phyloP scores from a whole-genome alignment of 23 red algal species.

The Gracilaria vermiculophylla region DNA sequence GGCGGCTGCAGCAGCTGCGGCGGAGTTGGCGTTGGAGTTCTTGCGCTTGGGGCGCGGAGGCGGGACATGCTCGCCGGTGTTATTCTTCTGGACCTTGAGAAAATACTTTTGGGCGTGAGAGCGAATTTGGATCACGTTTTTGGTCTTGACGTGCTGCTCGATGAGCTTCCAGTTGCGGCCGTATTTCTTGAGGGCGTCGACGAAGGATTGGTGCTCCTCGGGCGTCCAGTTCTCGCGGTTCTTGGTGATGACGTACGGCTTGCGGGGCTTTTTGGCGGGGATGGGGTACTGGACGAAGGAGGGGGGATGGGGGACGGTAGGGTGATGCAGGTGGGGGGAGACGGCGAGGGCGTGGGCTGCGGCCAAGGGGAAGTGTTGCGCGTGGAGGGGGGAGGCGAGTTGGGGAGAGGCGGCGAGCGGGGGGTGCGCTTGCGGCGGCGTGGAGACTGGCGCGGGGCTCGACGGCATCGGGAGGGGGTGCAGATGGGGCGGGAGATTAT shows the following conservation, averaged over 20 bases:
- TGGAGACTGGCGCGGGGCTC: background rate
- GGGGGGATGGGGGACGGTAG: background rate
- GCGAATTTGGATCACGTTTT: slow-evolving; percentile 88
- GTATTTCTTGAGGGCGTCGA: slow-evolving; percentile 86
- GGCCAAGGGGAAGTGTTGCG: slow-evolving; percentile 1
- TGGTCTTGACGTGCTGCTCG: slow-evolving; percentile 78
- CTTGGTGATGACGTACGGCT: slow-evolving; percentile 83
- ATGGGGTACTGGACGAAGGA: slow-evolving; percentile 44
- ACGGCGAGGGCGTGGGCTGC: background rate
- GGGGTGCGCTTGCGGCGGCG: background rate
- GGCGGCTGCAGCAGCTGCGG: slow-evolving; percentile 31
- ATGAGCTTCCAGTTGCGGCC: slow-evolving; percentile 92
- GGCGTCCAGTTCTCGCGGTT: slow-evolving; percentile 85
- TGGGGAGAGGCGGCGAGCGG: background rate
- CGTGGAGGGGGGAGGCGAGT: background rate
- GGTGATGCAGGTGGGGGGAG: slow-evolving; percentile 8
- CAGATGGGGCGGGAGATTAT: slow-evolving; percentile 3
- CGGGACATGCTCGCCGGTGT: slow-evolving; percentile 77
- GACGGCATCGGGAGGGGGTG: background rate
- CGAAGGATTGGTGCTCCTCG: slow-evolving; percentile 89
- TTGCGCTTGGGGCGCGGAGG: slow-evolving; percentile 78
- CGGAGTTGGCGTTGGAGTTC: slow-evolving; percentile 20
- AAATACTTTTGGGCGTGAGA: slow-evolving; percentile 98
- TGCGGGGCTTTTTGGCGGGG: slow-evolving; percentile 71
- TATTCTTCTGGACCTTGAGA: slow-evolving; percentile 86